Percentiles rank a stretch among this genome's conserved stretches.
These are phyloP conservation scores for Fusarium poae DNA, from an alignment of 2,329 filamentous ascomycete species.

Conservation along the genomic window DNA sequence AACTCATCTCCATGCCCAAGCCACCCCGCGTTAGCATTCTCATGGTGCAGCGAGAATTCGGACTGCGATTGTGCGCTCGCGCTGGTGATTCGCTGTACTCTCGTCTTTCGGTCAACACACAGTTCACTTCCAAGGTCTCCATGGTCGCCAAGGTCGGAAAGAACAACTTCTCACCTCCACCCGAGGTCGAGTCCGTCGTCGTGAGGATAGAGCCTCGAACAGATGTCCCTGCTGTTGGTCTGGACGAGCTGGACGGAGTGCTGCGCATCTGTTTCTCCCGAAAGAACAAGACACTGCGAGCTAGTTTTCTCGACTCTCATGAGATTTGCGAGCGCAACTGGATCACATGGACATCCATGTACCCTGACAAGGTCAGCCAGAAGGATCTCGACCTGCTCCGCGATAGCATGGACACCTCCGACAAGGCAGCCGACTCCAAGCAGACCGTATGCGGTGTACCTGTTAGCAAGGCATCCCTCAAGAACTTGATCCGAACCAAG, in stretches of 20 bases:
- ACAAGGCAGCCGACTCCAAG: constrained; percentile 18
- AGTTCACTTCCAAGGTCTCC: constrained; percentile 81
- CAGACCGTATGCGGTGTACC: constrained; percentile 18
- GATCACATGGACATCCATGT: constrained; percentile 88
- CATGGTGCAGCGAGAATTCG: constrained; percentile 98
- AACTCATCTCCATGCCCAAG: constrained; percentile 84
- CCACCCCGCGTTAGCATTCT: constrained; percentile 87
- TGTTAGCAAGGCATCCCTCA: constrained; percentile 20
- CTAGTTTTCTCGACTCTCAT: constrained; percentile 82
- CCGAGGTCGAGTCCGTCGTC: constrained; percentile 90
- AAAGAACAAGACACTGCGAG: constrained; percentile 90
- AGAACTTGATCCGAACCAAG: constrained; percentile 20
- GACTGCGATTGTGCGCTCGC: constrained; percentile 87
- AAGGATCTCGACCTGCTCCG: constrained; percentile 16
- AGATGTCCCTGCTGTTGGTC: constrained; percentile 85
- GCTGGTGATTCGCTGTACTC: constrained; percentile 92
- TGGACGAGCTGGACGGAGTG: constrained; percentile 95
- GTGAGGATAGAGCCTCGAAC: constrained; percentile 89
- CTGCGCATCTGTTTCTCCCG: constrained; percentile 77
- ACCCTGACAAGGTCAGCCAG: constrained; percentile 54
- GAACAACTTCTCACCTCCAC: constrained; percentile 97
- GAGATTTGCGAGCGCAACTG: constrained; percentile 90
- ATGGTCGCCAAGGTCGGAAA: constrained; percentile 92
- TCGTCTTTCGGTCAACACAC: constrained; percentile 90
- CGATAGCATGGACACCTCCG: constrained; percentile 11